A percentile compares a stretch with the other conserved stretches of the same genome.
Conservation (phyloP, 192 early-diverging fungal genomes). For the Coemansia sp. region DNA sequence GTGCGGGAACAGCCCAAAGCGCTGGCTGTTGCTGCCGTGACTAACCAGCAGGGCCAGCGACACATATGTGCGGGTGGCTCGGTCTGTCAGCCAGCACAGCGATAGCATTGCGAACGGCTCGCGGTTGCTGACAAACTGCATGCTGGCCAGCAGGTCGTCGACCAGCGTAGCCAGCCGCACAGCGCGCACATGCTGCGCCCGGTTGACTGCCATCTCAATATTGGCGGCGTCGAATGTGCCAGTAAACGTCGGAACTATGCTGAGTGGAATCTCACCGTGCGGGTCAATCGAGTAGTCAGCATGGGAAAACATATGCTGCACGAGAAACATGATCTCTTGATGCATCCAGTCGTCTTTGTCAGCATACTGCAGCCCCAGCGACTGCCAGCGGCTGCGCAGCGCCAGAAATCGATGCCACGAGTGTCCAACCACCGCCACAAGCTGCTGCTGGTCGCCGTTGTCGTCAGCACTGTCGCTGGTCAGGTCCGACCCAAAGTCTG, state of each 20-base stretch:
- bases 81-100: constrained; percentile 38
- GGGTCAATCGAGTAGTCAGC: constrained; percentile 11
- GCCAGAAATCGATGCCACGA: constrained; percentile 51
- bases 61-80: constrained; percentile 19
- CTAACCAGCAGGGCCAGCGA: constrained; percentile 44
- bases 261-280: constrained; percentile 10
- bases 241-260: constrained; percentile 24
- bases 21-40: constrained; percentile 37
- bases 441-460: constrained; percentile 14
- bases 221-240: constrained; percentile 35
- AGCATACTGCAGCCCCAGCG: constrained; percentile 39
- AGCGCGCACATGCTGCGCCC: constrained; percentile 11
- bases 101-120: constrained; percentile 44
- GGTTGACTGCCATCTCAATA: constrained; percentile 32
- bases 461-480: constrained; percentile 8
- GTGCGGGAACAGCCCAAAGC: constrained; percentile 47
- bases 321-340: constrained; percentile 31
- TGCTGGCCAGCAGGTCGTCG: constrained; percentile 17
- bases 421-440: constrained; percentile 35
- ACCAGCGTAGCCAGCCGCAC: constrained; percentile 18
- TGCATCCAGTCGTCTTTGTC: constrained; percentile 42
- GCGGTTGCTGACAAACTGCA: constrained; percentile 15
- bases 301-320: constrained; percentile 33
- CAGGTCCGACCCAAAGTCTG: constrained; percentile 29
- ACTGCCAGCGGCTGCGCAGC: constrained; percentile 36